These are phyloP conservation scores for Polyporus tsugae DNA, from an alignment of 1,284 basidiomycete genomes.

Conservation along the genomic window DNA sequence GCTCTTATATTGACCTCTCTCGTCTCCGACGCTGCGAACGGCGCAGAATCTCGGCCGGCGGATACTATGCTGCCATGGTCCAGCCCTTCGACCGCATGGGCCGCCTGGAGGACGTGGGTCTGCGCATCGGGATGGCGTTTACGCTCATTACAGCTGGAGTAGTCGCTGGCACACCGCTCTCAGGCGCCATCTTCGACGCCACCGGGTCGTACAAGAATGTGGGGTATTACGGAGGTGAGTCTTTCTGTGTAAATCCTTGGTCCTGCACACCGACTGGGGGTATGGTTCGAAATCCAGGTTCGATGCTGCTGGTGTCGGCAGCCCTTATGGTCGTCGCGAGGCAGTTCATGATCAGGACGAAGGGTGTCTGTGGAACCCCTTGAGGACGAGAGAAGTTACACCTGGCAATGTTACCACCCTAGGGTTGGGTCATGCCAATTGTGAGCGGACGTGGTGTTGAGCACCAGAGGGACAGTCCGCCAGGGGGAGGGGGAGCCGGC, in stretches of 20 bases:
- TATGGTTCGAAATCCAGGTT: neutral
- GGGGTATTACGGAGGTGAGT: conserved; percentile 61
- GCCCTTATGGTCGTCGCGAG: neutral
- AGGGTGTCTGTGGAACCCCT: no score
- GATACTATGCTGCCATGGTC: conserved; percentile 59
- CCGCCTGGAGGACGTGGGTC: conserved; percentile 58
- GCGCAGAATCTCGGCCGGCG: conserved; percentile 58
- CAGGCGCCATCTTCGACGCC: conserved; percentile 54
- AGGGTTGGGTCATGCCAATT: no score
- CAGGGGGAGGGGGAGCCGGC: no score
- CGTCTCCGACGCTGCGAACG: conserved; percentile 53
- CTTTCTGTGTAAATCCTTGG: no score
- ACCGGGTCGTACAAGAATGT: conserved; percentile 54
- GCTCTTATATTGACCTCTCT: neutral
- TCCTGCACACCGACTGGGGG: neutral
- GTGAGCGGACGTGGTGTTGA: no score
- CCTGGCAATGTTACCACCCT: no score
- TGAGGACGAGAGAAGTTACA: no score
- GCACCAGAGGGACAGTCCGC: no score
- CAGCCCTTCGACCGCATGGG: conserved; percentile 65
- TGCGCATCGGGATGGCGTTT: conserved; percentile 59
- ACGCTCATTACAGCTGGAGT: conserved; percentile 53
- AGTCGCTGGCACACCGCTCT: conserved; percentile 58
- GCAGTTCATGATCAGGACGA: neutral
- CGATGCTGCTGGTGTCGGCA: neutral